These are phyloP conservation scores for Lepiota brunneoincarnata DNA, from an alignment of 768 basidiomycete species.

Conservation along the genomic window DNA sequence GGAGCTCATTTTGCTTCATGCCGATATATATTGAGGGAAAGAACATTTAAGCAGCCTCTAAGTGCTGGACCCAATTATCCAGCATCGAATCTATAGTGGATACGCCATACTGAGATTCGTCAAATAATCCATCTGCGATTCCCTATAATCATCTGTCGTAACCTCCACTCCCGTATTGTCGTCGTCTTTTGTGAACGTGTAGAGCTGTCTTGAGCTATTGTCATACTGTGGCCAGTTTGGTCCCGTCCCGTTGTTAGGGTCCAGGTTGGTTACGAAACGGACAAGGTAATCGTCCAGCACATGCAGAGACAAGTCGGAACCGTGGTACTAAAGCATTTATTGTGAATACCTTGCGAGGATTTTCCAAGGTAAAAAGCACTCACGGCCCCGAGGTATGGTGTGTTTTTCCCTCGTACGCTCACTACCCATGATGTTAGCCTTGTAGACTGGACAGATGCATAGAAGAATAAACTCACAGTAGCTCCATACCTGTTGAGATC, in stretches of 20 bases:
- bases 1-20: too few relatives aligned
- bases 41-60: too few relatives aligned
- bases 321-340: slow-evolving; percentile 33
- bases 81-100: slow-evolving; percentile 17
- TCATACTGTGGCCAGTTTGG: slow-evolving; percentile 30
- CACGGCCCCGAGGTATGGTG: slow-evolving; percentile 42
- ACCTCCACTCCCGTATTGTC: slow-evolving; percentile 14
- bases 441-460: slow-evolving; percentile 6
- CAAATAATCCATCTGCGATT: slow-evolving; percentile 24
- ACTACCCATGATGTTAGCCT: slow-evolving; percentile 24
- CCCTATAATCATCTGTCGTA: slow-evolving; percentile 28
- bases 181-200: slow-evolving; percentile 20
- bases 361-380: slow-evolving; percentile 15
- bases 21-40: too few relatives aligned
- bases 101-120: slow-evolving; percentile 23
- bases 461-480: slow-evolving; percentile 29
- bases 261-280: slow-evolving; percentile 39
- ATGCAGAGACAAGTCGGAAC: slow-evolving; percentile 36
- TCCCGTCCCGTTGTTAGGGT: slow-evolving; percentile 35
- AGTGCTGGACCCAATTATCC: neutral
- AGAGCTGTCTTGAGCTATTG: slow-evolving; percentile 18
- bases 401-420: slow-evolving; percentile 36
- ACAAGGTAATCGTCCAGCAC: slow-evolving; percentile 42
- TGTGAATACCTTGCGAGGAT: neutral
- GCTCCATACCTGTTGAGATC: slow-evolving; percentile 42